phyloP scores from a whole-genome alignment of 345 rosid genomes.

The Camelina hispida region DNA sequence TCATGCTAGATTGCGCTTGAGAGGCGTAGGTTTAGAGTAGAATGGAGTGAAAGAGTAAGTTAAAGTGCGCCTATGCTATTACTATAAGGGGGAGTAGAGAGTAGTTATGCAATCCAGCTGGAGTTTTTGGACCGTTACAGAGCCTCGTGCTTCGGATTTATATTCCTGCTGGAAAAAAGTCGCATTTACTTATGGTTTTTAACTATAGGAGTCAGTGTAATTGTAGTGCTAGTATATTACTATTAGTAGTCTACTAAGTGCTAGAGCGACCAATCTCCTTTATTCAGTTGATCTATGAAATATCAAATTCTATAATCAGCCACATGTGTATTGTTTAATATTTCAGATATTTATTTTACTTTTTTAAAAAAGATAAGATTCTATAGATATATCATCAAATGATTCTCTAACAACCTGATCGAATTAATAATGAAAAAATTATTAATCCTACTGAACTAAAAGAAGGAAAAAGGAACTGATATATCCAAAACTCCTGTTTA shows the following conservation, averaged over 20 bases:
- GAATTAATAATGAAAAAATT: background rate
- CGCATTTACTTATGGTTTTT: background rate
- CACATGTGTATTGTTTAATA: background rate
- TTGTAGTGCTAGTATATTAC: too few species aligned
- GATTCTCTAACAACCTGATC: too few species aligned
- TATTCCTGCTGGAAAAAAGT: too few species aligned
- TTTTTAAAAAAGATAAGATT: background rate
- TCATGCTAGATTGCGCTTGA: conserved; percentile 38
- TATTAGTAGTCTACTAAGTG: background rate
- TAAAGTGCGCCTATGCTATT: conserved; percentile 36
- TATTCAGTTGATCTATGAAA: background rate
- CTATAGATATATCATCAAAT: background rate
- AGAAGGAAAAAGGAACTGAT: background rate
- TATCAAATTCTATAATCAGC: background rate
- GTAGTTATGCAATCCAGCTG: conserved; percentile 69
- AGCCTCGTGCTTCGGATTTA: conserved; percentile 44
- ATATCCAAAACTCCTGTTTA: too few species aligned
- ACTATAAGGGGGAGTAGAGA: background rate
- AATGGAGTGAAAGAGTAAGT: conserved; percentile 22
- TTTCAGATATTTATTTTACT: background rate
- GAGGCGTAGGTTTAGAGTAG: conserved; percentile 43
- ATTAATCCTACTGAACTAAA: background rate
- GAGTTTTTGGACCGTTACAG: conserved; percentile 60
- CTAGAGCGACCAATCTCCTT: background rate
- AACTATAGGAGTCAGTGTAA: background rate